Conservation (phyloP, 2,329 filamentous ascomycete genomes). For the Aspergillus sp. region DNA sequence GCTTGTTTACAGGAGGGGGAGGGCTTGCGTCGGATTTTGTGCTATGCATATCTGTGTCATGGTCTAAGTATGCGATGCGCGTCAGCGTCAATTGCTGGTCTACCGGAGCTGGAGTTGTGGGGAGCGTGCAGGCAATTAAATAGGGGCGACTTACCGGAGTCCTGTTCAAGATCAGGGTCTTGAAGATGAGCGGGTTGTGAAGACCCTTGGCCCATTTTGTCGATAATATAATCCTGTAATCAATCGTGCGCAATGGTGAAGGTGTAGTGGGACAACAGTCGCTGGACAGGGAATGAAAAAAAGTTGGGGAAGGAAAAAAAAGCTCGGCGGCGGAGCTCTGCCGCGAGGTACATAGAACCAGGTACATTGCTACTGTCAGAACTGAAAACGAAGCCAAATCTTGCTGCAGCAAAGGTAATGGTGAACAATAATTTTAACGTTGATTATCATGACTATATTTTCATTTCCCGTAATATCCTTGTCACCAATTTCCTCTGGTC, state of each 20-base stretch:
- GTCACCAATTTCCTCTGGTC: conserved; percentile 50
- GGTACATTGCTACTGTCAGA: not conserved
- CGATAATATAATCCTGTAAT: not conserved
- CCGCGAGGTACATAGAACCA: not conserved
- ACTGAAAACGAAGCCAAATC: not conserved
- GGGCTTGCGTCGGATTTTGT: not conserved
- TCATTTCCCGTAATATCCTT: conserved; percentile 43
- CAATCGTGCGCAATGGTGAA: not conserved
- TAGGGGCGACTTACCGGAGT: no score
- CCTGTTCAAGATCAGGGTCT: not conserved
- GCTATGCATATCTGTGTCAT: not conserved
- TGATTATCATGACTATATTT: conserved; percentile 29
- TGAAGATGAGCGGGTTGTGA: conserved; percentile 16
- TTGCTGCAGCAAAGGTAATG: not conserved
- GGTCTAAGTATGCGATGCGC: not conserved
- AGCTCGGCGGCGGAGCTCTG: not conserved
- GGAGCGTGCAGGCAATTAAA: not conserved
- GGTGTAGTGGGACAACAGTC: not conserved
- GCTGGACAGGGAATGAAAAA: not conserved
- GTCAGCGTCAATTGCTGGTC: not conserved
- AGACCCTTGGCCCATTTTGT: conserved; percentile 21
- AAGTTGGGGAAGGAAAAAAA: not conserved
- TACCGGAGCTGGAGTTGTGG: not conserved
- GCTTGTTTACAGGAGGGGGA: not conserved
- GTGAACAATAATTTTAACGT: not conserved